Base-by-base conservation (phyloP, 306 rosid genomes). In the Geum urbanum region DNA sequence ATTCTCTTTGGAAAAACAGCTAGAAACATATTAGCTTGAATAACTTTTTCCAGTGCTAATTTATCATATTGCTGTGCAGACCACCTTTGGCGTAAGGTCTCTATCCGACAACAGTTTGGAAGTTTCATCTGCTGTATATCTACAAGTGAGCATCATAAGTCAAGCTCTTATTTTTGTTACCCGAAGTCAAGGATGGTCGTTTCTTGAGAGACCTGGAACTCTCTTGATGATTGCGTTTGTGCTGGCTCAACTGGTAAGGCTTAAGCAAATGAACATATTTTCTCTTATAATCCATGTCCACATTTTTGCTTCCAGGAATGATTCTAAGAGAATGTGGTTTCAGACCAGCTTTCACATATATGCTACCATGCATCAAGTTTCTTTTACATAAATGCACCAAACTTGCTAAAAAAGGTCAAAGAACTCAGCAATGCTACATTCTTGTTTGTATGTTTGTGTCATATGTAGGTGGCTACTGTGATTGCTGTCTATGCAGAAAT, bases 111-210 rank as follows among this genome's bases (percentile, higher is more conserved):
- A 75, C 72, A 72, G 72, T 37, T 85, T 81, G 88, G 80, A 86
- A 75, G 84, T 91, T 56, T 84, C 97, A 18, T 84, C 95, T 0
- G 97, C 97, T 14, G 52, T 91, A 62, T 91, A 91, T 81, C 82
- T 88, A 56, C 95, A 91, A 86, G 89, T 91, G 32, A 91, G 97
- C 84, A 84, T 88, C 83, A 86, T 91, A 63, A 91, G 97, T 74
- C 95, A 91, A 80, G 97, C 97, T 77, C 86, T 91, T 72, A 91
- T 91, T 67, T 88, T 91, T 76, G 97, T 91, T 24, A 91, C 97
- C 15, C 84, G 95, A 9, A 88, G 95, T 66, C 89, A 79, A 59
- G 81, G 91, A 8, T 91, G 89, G 89, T 91, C 95, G 19, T 91
- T 84, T 74, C 75, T 78, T 24, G 97, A 91, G 77, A 81, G 97